phyloP scores from a whole-genome alignment of 1,284 basidiomycete genomes.

The Tilletia horrida region DNA sequence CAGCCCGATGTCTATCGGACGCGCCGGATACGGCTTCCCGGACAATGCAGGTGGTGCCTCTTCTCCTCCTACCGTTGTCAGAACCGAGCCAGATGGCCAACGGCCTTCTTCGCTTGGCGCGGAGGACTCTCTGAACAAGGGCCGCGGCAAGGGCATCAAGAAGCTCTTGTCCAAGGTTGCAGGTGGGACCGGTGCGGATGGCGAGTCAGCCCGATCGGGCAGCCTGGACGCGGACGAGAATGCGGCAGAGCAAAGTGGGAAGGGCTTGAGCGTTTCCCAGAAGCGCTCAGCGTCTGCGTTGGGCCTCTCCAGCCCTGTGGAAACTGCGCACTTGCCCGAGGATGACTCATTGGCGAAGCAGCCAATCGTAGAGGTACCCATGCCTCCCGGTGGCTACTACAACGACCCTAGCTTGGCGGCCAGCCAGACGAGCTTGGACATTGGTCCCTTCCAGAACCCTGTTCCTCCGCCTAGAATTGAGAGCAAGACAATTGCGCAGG shows the following conservation, averaged over 20 bases:
- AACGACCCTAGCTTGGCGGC: conserved; percentile 38
- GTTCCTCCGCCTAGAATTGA: conserved; percentile 16
- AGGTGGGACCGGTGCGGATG: not conserved
- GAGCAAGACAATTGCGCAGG: not conserved
- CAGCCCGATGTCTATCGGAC: conserved; percentile 3
- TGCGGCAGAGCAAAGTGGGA: not conserved
- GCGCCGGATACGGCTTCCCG: conserved; percentile 9
- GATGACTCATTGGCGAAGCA: not conserved
- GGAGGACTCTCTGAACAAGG: conserved; percentile 11
- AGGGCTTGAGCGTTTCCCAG: not conserved
- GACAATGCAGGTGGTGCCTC: not conserved
- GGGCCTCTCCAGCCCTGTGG: not conserved
- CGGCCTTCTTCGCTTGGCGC: not conserved
- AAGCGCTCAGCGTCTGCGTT: conserved; percentile 6
- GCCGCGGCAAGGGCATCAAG: conserved; percentile 15
- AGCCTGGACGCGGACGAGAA: conserved; percentile 13
- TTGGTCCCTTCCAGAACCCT: conserved; percentile 40
- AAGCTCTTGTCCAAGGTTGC: conserved; percentile 14
- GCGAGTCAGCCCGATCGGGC: conserved; percentile 11
- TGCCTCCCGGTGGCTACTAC: conserved; percentile 23
- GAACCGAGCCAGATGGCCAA: not conserved
- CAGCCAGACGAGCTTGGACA: conserved; percentile 42
- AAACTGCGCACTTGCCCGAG: not conserved
- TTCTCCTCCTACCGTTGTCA: not conserved
- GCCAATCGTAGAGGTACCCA: not conserved